phyloP scores from a whole-genome alignment of 306 rosid genomes.

The Prunus davidiana region DNA sequence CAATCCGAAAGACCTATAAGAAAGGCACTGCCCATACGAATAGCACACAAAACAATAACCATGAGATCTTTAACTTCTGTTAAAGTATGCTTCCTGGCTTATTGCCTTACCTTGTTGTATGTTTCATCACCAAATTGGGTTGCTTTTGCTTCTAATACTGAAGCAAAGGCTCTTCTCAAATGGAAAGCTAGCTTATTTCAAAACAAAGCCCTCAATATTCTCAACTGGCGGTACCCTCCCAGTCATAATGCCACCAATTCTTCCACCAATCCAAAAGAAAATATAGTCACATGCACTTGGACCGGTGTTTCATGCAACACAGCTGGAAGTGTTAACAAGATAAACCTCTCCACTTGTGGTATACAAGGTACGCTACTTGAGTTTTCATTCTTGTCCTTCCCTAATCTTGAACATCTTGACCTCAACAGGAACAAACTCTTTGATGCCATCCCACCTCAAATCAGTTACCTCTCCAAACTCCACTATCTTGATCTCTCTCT shows the following conservation, averaged over 20 bases:
- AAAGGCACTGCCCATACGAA: no score
- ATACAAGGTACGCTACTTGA: neutral
- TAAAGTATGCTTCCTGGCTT: no score
- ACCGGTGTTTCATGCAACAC: no score
- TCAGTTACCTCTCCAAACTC: neutral
- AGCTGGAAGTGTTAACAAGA: no score
- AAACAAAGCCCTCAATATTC: neutral
- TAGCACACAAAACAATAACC: no score
- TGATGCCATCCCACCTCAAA: neutral
- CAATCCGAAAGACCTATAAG: no score
- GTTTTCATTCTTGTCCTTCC: neutral
- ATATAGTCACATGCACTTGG: neutral
- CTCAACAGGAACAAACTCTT: neutral
- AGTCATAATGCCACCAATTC: neutral
- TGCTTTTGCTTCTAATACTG: neutral
- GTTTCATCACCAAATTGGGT: neutral
- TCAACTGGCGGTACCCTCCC: neutral
- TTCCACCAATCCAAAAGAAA: neutral
- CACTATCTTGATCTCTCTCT: no score
- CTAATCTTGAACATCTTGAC: conserved; percentile 14
- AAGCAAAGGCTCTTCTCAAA: neutral
- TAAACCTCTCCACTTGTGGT: no score
- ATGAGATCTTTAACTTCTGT: no score
- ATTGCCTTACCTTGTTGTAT: neutral
- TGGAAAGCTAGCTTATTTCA: neutral